phyloP scores from a whole-genome alignment of 768 basidiomycete species.

The Russula brevipes region DNA sequence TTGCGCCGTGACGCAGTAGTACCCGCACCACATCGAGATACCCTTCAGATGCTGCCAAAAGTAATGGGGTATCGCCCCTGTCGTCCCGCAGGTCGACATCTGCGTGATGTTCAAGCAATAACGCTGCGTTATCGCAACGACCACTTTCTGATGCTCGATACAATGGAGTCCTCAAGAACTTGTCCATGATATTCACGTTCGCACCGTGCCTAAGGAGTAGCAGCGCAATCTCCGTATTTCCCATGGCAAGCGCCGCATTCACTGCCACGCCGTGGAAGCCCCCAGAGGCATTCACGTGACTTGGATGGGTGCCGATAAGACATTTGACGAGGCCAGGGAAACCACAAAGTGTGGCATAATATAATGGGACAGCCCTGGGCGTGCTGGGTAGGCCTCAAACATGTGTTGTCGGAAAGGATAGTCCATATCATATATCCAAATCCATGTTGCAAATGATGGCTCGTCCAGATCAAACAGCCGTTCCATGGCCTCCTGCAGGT shows the following conservation, averaged over 20 bases:
- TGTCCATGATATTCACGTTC: background rate
- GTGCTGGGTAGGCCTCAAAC: background rate
- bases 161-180: background rate
- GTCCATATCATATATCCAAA: constrained; percentile 6
- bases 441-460: constrained; percentile 3
- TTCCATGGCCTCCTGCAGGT: background rate
- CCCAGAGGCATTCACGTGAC: background rate
- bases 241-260: background rate
- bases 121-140: background rate
- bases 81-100: background rate
- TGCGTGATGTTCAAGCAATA: background rate
- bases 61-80: background rate
- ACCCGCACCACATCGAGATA: background rate
- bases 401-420: background rate
- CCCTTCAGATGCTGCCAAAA: background rate
- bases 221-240: background rate
- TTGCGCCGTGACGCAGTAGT: background rate
- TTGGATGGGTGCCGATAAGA: background rate
- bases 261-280: background rate
- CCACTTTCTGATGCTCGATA: background rate
- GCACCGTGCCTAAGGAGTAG: background rate
- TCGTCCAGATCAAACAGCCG: background rate
- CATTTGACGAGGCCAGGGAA: background rate
- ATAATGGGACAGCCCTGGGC: background rate
- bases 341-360: constrained; percentile 11